A percentile compares a stretch with the other conserved stretches of the same genome.
These are phyloP conservation scores for Eruca vesicaria DNA, from an alignment of 441 rosid genomes.

Conservation along the genomic window DNA sequence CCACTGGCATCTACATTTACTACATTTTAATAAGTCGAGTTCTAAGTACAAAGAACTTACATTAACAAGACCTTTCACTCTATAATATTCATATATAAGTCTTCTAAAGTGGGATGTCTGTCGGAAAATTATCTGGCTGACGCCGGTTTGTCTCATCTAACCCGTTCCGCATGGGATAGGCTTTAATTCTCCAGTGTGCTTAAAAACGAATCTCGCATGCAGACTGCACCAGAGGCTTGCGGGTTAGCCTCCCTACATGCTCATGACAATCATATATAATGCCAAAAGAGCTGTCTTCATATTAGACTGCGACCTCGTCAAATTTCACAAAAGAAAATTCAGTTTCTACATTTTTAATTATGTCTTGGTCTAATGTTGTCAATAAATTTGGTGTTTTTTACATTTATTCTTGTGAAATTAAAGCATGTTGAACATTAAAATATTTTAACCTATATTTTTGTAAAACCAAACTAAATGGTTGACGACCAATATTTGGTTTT, in stretches of 20 bases:
- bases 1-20: neutral
- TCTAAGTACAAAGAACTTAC: neutral
- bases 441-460: neutral
- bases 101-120: too few species aligned
- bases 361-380: neutral
- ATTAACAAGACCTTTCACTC: neutral
- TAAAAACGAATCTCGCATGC: neutral
- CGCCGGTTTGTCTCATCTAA: neutral
- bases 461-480: neutral
- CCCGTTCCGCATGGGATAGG: neutral
- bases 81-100: neutral
- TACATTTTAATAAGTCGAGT: neutral
- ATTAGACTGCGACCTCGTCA: neutral
- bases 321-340: neutral
- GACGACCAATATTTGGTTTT: neutral
- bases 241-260: neutral
- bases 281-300: neutral
- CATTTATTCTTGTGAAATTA: neutral
- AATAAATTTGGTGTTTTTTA: neutral
- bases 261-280: neutral
- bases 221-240: neutral
- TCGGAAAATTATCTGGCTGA: neutral
- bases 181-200: neutral
- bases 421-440: neutral
- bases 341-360: neutral